Base-by-base conservation (phyloP, 1,284 basidiomycete species). In the Ganoderma leucocontextum region DNA sequence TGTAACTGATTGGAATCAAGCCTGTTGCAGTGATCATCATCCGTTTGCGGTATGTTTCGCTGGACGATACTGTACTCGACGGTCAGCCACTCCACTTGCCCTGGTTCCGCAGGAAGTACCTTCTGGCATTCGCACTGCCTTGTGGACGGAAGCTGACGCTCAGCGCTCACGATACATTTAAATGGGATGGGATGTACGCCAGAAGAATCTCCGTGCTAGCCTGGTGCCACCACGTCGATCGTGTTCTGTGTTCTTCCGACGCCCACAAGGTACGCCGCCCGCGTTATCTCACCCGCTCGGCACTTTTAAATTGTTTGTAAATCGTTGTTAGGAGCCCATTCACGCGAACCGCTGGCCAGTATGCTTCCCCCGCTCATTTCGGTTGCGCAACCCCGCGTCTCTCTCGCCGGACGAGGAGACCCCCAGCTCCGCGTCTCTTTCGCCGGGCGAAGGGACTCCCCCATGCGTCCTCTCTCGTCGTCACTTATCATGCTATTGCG, bases 401-500 rank as follows among this genome's bases (percentile, higher is more conserved):
- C 55, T 19, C 35, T 38, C 44, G 44, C 44, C n/a, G 44, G 44
- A 47, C 44, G 44, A 47, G 44, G 44, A 47, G 44, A 47, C n/a
- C 44, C 44, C 17, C 44, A n/a, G 44, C 44, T 47, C 44, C 44
- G 44, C 19, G 5, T 10, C 7, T 7, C 44, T 2, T 47, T 47
- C 44, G n/a, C n/a, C 44, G n/a, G 19, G 44, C 19, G 44, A 47
- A 47, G 44, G 44, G 44, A 47, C 44, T 58, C 55, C 10, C 5
- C 55, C 35, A 36, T 10, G 33, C 29, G 55, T 22, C 44, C 19
- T 1, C 44, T 47, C n/a, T 47, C 44, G 13, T 58, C 55, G 13
- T 17, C 33, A 22, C 55, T 58, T 8, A 38, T 38, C 10, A 58
- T 4, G 17, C 9, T 58, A 2, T n/a, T 58, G 10, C 35, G 35